Evolutionary conservation across 106 monocot genomes (phyloP).

Genomic region (Narthecium ossifragum): DNA sequence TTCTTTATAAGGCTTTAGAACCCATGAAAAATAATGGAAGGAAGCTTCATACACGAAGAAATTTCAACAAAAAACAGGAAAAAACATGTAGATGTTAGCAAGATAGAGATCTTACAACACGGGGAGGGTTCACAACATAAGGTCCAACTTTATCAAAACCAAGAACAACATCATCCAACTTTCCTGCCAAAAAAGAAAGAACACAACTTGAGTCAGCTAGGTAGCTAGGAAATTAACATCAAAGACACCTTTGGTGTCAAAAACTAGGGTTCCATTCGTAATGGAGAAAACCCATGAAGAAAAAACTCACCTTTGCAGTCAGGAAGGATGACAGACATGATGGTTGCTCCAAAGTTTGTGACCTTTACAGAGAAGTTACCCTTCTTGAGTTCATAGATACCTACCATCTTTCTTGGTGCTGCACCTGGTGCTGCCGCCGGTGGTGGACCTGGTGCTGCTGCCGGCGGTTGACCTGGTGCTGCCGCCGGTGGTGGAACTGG

Average conservation of each 20-base stretch:
- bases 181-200: slow-evolving; percentile 30
- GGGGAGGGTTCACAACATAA: too few relatives aligned
- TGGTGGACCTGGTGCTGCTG: too few relatives aligned
- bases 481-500: too few relatives aligned
- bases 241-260: neutral
- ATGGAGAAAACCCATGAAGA: neutral
- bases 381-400: slow-evolving; percentile 45
- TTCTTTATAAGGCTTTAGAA: too few relatives aligned
- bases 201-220: neutral
- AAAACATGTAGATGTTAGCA: too few relatives aligned
- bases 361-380: slow-evolving; percentile 58
- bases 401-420: slow-evolving; percentile 23
- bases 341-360: slow-evolving; percentile 66
- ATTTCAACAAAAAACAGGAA: too few relatives aligned
- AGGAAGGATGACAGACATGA: slow-evolving; percentile 51
- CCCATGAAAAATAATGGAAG: neutral
- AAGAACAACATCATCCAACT: slow-evolving; percentile 58
- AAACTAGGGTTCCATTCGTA: neutral
- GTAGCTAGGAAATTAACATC: neutral
- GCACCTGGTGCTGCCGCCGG: too few relatives aligned
- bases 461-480: too few relatives aligned
- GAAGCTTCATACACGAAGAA: too few relatives aligned
- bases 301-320: slow-evolving; percentile 40
- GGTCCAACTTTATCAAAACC: slow-evolving; percentile 44
- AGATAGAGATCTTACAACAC: too few relatives aligned